Evolutionary conservation across 2,329 filamentous ascomycete genomes (phyloP), one percentile per base, ranked within the genome.

Genomic region (Monilinia fructigena): DNA sequence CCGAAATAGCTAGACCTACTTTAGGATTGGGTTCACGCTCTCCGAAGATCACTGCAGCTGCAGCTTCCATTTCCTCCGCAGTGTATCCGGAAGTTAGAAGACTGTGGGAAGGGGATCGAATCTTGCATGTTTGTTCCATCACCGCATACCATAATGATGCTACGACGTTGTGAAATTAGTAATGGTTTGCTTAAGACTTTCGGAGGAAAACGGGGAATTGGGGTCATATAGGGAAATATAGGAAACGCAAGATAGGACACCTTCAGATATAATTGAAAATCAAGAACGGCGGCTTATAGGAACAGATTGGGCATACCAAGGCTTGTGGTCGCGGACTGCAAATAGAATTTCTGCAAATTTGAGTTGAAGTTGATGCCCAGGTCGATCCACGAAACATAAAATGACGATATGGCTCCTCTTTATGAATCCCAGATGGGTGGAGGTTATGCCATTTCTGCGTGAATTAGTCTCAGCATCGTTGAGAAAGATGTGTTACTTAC

Each of bases 101-200:
- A 86, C 73, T 1, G 85, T 84, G n/a, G 82, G 67, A 86, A 85
- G 14, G 70, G 70, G 18, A 77, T 75, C 18, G 74, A 72, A 68
- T 79, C 77, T 40, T 78, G 72, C 23, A 80, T 71, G 40, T 80
- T 77, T 38, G 76, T 74, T 48, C 82, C 66, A 55, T 79, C 76
- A 74, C 81, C 84, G 71, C 84, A 86, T 16, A 83, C 78, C 60
- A 87, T 77, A 47, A 86, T 75, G 52, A 86, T 79, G 52, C 82
- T 61, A 50, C 10, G 35, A 18, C 3, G 28, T 35, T 28, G 20
- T 38, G 16, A 26, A 38, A 26, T 61, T 40, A 61, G 58, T 61
- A 52, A 23, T 26, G 50, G 31, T n/a, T 50, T 35, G 20, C 31
- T 50, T 12, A 26, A 20, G 45, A 2, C 10, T 12, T 50, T 48